Conservation (phyloP, 176 grass and related monocot genomes). For the Tillandsia fasciculata region DNA sequence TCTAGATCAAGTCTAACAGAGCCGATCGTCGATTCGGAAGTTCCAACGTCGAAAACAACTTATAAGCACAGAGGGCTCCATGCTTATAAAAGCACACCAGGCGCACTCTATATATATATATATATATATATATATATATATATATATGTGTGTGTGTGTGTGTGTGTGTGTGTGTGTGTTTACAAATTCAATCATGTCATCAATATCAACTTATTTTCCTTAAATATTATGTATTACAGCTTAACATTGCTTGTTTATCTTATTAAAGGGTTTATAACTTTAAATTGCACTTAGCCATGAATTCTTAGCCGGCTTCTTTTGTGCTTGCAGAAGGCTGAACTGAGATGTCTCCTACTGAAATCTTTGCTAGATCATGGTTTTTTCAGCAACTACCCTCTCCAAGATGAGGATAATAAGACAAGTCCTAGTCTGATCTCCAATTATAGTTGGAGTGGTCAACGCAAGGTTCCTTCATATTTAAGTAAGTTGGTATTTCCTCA, state of each 20-base stretch:
- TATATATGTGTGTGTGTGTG: too few species aligned
- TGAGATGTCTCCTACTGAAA: constrained; percentile 77
- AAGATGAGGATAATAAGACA: constrained; percentile 38
- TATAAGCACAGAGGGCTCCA: too few species aligned
- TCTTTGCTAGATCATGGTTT: constrained; percentile 71
- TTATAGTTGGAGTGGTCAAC: constrained; percentile 78
- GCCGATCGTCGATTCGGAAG: too few species aligned
- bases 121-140: too few species aligned
- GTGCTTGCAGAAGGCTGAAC: constrained; percentile 59
- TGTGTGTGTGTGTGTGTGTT: too few species aligned
- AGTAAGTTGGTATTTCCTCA: constrained; percentile 64
- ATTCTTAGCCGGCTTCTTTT: neutral
- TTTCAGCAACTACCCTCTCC: constrained; percentile 34
- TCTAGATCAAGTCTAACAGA: too few species aligned
- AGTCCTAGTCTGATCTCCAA: constrained; percentile 22
- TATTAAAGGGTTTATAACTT: neutral
- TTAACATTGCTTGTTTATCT: neutral
- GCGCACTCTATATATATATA: too few species aligned
- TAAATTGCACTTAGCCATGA: neutral
- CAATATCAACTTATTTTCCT: neutral
- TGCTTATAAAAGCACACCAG: too few species aligned
- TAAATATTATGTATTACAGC: neutral
- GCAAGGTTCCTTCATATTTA: constrained; percentile 75
- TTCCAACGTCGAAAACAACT: too few species aligned
- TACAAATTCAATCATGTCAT: too few species aligned